Base-by-base conservation (phyloP, 2,329 filamentous ascomycete species). In the Penicillium sp. region DNA sequence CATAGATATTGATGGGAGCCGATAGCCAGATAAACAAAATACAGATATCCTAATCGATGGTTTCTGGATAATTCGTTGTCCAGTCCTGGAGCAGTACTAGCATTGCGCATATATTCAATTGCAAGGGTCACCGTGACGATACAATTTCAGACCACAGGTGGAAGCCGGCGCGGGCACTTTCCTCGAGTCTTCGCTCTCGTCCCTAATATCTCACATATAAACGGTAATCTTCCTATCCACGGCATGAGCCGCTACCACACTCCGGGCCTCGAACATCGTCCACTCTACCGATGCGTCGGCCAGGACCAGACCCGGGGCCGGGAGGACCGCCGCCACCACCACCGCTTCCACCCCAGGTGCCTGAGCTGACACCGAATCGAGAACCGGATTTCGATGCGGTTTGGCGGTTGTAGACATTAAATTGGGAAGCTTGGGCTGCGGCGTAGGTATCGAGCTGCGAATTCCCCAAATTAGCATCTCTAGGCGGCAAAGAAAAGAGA, bases 241-340 rank as follows among this genome's bases (percentile, higher is more conserved):
- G 77, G 49, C 36, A 39, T 6, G 36, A 6, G 9, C 36, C 36
- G 8, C 76, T 76, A 42, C 69, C 67, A 58, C 76, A 79, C 57
- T 78, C 76, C n/a, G 76, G 75, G 7, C 67, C 76, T 26, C 76
- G 69, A 47, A 79, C 67, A 71, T 79, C 76, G 60, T 78, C 75
- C 21, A 79, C 70, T 16, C 70, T 70, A 10, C 77, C 76, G 55
- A 79, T 67, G 44, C 69, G 71, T 52, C 69, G 74, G 29, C 70
- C 66, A 45, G 62, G 61, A 21, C 66, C 62, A 24, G 62, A 61
- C 18, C 66, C 62, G 28, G 67, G 62, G 36, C 65, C 63, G 18
- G 63, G 57, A 21, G 65, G 64, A 6, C 61, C 68, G 6, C 69
- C 64, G 6, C 64, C 66, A 16, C 68, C 66, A 12, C 65, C 59